These are phyloP conservation scores for Salix koriyanagi DNA, from an alignment of 345 rosid genomes.

Conservation along the genomic window DNA sequence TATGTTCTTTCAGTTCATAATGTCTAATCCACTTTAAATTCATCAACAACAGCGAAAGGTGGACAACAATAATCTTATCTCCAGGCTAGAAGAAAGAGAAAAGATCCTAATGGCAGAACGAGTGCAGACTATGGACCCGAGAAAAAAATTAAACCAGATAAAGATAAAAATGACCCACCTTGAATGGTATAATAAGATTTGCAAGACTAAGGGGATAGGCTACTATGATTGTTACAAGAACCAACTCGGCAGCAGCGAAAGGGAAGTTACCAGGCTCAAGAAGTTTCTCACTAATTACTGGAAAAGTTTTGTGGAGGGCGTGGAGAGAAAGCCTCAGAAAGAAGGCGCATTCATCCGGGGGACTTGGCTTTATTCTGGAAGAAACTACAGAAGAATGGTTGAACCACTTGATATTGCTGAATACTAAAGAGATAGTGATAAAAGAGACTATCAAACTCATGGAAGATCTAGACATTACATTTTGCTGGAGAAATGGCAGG, in stretches of 20 bases:
- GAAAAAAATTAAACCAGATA: conserved; percentile 32
- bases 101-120: too few relatives aligned
- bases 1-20: too few relatives aligned
- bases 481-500: conserved; percentile 46
- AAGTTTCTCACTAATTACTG: conserved; percentile 41
- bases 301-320: conserved; percentile 43
- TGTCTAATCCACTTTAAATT: too few relatives aligned
- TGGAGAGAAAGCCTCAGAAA: conserved; percentile 46
- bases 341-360: conserved; percentile 22
- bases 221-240: conserved; percentile 61
- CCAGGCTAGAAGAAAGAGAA: too few relatives aligned
- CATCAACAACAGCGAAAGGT: too few relatives aligned
- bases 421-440: conserved; percentile 30
- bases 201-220: conserved; percentile 27
- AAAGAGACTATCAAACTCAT: conserved; percentile 20
- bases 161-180: conserved; percentile 41
- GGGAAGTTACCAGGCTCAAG: neutral
- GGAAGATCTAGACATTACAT: conserved; percentile 52
- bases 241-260: neutral
- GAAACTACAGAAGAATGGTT: conserved; percentile 54
- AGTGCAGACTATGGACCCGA: conserved; percentile 16
- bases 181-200: conserved; percentile 58
- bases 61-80: too few relatives aligned
- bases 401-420: conserved; percentile 79
- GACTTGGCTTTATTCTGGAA: conserved; percentile 44